A percentile compares a stretch with the other conserved stretches of the same genome.
phyloP scores from a whole-genome alignment of 495 filamentous ascomycete genomes.

The Talaromyces wortmannii region DNA sequence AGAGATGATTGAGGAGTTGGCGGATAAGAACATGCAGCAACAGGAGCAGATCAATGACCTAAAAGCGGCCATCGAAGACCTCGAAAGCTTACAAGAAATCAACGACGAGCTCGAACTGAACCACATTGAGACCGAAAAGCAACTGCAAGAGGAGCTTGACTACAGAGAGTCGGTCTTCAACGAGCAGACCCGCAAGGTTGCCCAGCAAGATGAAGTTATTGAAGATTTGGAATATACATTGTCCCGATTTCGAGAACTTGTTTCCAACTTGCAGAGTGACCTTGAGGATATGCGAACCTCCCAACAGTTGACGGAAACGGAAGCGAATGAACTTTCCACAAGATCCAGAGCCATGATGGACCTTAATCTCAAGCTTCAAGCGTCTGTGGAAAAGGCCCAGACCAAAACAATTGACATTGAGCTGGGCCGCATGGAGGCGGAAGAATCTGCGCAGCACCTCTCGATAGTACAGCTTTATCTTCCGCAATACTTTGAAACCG shows the following conservation, averaged over 20 bases:
- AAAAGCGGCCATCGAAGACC: slow-evolving; percentile 69
- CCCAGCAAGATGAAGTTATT: slow-evolving; percentile 63
- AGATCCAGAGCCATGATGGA: slow-evolving; percentile 93
- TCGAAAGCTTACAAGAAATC: slow-evolving; percentile 82
- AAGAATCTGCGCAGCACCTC: slow-evolving; percentile 83
- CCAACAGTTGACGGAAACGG: slow-evolving; percentile 84
- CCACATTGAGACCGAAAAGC: slow-evolving; percentile 85
- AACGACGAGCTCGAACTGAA: slow-evolving; percentile 92
- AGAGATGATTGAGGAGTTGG: slow-evolving; percentile 88
- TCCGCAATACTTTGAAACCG: slow-evolving; percentile 74
- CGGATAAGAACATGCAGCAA: slow-evolving; percentile 74
- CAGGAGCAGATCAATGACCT: slow-evolving; percentile 79
- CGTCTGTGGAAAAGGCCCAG: slow-evolving; percentile 82
- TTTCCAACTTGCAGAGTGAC: slow-evolving; percentile 77
- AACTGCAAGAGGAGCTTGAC: slow-evolving; percentile 90
- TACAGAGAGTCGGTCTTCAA: slow-evolving; percentile 68
- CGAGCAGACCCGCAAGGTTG: slow-evolving; percentile 60
- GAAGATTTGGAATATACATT: slow-evolving; percentile 88
- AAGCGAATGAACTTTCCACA: slow-evolving; percentile 77
- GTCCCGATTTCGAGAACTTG: slow-evolving; percentile 78
- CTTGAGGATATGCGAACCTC: slow-evolving; percentile 87
- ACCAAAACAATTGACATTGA: slow-evolving; percentile 92
- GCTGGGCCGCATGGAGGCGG: slow-evolving; percentile 76
- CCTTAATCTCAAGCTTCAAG: slow-evolving; percentile 86
- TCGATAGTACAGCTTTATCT: slow-evolving; percentile 83